phyloP scores from a whole-genome alignment of 352 stramenopile genomes.

The Phytophthora pistaciae region DNA sequence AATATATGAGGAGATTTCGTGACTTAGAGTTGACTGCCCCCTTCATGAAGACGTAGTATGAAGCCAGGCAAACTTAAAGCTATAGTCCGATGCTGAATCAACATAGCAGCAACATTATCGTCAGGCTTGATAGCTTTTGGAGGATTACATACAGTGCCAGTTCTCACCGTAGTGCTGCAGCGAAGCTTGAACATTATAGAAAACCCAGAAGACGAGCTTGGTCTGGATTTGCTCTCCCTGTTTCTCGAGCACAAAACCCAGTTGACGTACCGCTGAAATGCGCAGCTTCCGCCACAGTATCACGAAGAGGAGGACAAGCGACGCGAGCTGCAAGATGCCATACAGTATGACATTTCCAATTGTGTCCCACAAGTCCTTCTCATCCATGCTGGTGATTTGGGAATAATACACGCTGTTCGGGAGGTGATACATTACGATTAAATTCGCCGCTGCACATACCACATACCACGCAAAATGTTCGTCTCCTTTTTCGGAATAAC shows the following conservation, averaged over 20 bases:
- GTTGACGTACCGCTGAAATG: constrained; percentile 20
- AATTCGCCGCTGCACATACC: not conserved
- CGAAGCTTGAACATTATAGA: constrained; percentile 30
- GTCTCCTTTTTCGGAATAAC: no score
- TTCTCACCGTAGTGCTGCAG: not conserved
- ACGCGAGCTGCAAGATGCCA: constrained; percentile 9
- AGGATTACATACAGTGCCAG: no score
- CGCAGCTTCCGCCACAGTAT: not conserved
- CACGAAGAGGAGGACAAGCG: no score
- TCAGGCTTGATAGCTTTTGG: not conserved
- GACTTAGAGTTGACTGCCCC: no score
- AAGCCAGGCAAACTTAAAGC: constrained; percentile 43
- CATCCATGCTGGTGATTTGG: constrained; percentile 1
- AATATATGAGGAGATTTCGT: no score
- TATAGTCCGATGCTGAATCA: constrained; percentile 36
- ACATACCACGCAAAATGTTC: no score
- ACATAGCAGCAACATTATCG: not conserved
- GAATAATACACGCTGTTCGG: constrained; percentile 21
- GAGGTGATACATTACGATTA: constrained; percentile 11
- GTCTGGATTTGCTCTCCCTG: constrained; percentile 26
- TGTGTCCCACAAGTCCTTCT: constrained; percentile 1
- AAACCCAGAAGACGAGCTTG: constrained; percentile 43
- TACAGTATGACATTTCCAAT: constrained; percentile 16
- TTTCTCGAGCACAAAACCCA: constrained; percentile 47
- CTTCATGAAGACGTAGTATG: no score